Conservation (phyloP, 78 protist genomes). For the Creolimax fragrantissima region DNA sequence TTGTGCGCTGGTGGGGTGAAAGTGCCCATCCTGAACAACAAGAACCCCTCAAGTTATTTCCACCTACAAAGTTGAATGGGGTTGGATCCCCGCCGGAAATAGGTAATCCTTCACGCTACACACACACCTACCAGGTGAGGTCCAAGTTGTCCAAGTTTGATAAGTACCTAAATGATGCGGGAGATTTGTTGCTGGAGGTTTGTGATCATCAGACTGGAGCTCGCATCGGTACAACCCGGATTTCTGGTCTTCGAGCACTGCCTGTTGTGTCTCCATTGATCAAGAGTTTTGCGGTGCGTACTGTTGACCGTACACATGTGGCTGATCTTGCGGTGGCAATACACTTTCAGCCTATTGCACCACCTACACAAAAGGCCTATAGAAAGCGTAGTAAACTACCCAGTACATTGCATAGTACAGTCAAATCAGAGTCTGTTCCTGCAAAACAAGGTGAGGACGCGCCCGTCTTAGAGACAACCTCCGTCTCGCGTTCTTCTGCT, state of each 20-base stretch:
- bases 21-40: not conserved
- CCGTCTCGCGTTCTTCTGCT: no score
- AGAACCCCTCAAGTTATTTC: not conserved
- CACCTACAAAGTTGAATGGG: not conserved
- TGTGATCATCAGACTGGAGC: not conserved
- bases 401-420: no score
- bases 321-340: not conserved
- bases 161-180: not conserved
- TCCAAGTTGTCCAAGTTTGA: not conserved
- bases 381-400: not conserved
- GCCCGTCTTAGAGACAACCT: no score
- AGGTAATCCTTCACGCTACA: not conserved
- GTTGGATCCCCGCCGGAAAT: not conserved
- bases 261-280: not conserved
- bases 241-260: not conserved
- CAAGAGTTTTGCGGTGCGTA: not conserved
- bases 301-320: not conserved
- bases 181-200: not conserved
- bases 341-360: not conserved
- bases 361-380: not conserved
- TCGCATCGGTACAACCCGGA: not conserved
- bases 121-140: not conserved
- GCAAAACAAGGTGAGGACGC: not conserved
- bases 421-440: no score
- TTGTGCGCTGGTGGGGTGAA: not conserved